Evolutionary conservation across 139 green algal species (phyloP).

Genomic region (Coelastrella sp.): DNA sequence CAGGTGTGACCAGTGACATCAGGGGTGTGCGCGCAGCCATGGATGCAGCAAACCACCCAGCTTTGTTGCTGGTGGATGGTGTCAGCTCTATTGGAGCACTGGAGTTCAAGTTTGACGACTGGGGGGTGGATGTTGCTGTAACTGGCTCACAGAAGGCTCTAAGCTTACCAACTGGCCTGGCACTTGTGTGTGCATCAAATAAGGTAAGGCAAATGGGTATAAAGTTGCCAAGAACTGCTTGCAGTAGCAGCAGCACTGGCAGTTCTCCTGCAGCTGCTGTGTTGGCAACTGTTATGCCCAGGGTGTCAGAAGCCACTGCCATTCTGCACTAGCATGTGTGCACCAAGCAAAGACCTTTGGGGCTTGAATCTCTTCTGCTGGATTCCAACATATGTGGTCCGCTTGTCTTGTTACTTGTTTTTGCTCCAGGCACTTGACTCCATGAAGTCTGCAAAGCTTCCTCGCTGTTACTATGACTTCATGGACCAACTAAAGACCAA

Average conservation of each 20-base stretch:
- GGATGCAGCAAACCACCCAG: conserved; percentile 84
- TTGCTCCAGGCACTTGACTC: conserved; percentile 77
- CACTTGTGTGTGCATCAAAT: conserved; percentile 83
- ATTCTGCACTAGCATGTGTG: too few species aligned
- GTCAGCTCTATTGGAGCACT: conserved; percentile 96
- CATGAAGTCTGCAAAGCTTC: conserved; percentile 79
- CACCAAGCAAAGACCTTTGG: too few species aligned
- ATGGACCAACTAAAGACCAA: conserved; percentile 81
- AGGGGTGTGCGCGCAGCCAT: conserved; percentile 74
- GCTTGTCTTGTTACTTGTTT: background rate
- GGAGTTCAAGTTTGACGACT: conserved; percentile 95
- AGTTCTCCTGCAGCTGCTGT: too few species aligned
- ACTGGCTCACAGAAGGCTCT: conserved; percentile 98
- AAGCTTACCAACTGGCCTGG: conserved; percentile 95
- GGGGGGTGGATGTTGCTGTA: conserved; percentile 96
- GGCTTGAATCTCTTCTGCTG: too few species aligned
- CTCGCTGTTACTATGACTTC: conserved; percentile 94
- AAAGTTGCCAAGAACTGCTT: too few species aligned
- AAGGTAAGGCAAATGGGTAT: conserved; percentile 68
- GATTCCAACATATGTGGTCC: background rate
- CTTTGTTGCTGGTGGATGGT: conserved; percentile 93
- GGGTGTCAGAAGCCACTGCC: too few species aligned
- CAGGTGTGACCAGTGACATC: conserved; percentile 89
- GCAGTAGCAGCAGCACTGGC: too few species aligned
- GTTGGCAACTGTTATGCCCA: too few species aligned